phyloP scores from a whole-genome alignment of 495 filamentous ascomycete genomes.

The Filosporella fistucella region DNA sequence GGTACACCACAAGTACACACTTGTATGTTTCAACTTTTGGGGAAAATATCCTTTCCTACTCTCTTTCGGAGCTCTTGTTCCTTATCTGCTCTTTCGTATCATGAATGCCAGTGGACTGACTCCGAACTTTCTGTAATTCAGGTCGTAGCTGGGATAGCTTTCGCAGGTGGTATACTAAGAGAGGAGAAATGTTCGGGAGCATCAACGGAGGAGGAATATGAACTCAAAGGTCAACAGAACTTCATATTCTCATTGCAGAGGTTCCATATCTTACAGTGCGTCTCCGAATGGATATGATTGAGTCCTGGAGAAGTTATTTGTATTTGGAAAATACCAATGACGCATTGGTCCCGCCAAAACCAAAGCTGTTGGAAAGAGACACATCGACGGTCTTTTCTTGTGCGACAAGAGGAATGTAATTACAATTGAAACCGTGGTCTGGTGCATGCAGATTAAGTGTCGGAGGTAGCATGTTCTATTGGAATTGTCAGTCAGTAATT shows the following conservation, averaged over 20 bases:
- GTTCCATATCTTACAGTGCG: too few species aligned
- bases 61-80: too few species aligned
- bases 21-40: too few species aligned
- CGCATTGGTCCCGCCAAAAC: slow-evolving; percentile 96
- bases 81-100: too few species aligned
- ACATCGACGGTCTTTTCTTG: slow-evolving; percentile 70
- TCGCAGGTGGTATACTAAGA: slow-evolving; percentile 15
- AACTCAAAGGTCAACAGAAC: too few species aligned
- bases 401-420: slow-evolving; percentile 71
- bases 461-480: slow-evolving; percentile 74
- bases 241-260: too few species aligned
- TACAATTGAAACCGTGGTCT: slow-evolving; percentile 71
- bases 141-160: slow-evolving; percentile 14
- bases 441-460: slow-evolving; percentile 78
- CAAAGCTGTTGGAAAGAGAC: slow-evolving; percentile 91
- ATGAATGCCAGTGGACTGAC: too few species aligned
- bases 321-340: slow-evolving; percentile 72
- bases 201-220: slow-evolving; percentile 2
- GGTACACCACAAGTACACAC: slow-evolving; percentile 14
- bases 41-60: too few species aligned
- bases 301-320: slow-evolving; percentile 2
- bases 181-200: slow-evolving; percentile 4
- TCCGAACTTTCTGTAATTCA: too few species aligned
- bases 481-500: slow-evolving; percentile 24
- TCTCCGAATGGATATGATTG: too few species aligned